Percentiles rank a stretch among this genome's conserved stretches.
These are phyloP conservation scores for Thelephora ganbajun DNA, from an alignment of 768 basidiomycete species.

Conservation along the genomic window DNA sequence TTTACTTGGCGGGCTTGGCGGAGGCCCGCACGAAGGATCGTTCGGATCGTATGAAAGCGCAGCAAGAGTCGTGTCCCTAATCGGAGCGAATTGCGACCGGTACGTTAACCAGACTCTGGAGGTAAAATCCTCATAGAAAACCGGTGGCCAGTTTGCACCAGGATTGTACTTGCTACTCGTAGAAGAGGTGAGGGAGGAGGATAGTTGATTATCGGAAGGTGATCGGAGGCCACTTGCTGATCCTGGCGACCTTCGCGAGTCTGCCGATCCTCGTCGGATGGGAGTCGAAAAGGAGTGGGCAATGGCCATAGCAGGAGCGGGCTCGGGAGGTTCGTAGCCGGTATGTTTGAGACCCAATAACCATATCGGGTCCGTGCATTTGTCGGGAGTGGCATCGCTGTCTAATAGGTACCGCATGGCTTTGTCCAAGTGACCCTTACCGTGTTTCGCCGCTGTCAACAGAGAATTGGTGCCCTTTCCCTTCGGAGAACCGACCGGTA, in stretches of 20 bases:
- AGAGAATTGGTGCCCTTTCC: slow-evolving; percentile 31
- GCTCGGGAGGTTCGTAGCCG: slow-evolving; percentile 42
- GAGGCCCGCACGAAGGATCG: slow-evolving; percentile 6
- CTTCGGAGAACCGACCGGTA: slow-evolving; percentile 22
- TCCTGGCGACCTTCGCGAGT: slow-evolving; percentile 26
- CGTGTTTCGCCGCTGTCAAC: slow-evolving; percentile 56
- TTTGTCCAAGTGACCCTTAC: slow-evolving; percentile 67
- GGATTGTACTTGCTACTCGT: slow-evolving; percentile 16
- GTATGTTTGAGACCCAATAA: slow-evolving; percentile 72
- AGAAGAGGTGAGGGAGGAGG: slow-evolving; percentile 28
- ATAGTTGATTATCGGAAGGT: background rate
- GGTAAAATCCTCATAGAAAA: slow-evolving; percentile 82
- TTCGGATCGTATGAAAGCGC: slow-evolving; percentile 24
- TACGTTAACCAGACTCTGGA: slow-evolving; percentile 88
- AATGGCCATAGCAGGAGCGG: slow-evolving; percentile 16
- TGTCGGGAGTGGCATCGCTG: slow-evolving; percentile 76
- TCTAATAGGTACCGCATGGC: slow-evolving; percentile 86
- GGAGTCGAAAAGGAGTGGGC: slow-evolving; percentile 4
- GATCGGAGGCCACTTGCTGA: slow-evolving; percentile 20
- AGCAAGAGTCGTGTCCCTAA: slow-evolving; percentile 45
- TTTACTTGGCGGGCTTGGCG: slow-evolving; percentile 28
- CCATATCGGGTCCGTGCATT: slow-evolving; percentile 77
- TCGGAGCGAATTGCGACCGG: slow-evolving; percentile 73
- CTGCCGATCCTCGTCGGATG: slow-evolving; percentile 22
- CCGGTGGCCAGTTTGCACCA: slow-evolving; percentile 50